Percentiles rank a stretch among this genome's conserved stretches.
These are phyloP conservation scores for Axilococcus clingmanii DNA, from an alignment of 139 green algal genomes.

Conservation along the genomic window DNA sequence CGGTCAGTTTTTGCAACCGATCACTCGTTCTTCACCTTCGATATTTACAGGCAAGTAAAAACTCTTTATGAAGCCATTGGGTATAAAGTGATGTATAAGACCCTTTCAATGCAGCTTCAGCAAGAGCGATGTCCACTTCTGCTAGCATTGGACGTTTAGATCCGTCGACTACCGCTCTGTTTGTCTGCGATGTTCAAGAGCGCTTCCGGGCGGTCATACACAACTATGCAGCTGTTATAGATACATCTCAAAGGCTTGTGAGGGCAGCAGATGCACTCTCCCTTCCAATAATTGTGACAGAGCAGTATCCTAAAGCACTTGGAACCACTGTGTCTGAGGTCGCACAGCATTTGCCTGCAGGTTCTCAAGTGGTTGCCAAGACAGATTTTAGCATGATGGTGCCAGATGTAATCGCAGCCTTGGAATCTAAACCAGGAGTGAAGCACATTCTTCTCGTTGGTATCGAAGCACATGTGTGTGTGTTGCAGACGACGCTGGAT, in stretches of 20 bases:
- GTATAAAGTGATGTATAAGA: too few relatives aligned
- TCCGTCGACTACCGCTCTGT: constrained; percentile 33
- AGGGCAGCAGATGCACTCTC: constrained; percentile 36
- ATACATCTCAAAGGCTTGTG: constrained; percentile 48
- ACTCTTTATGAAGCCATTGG: too few relatives aligned
- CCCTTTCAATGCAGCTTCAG: constrained; percentile 10
- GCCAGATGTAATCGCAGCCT: constrained; percentile 24
- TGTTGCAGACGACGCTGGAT: constrained; percentile 76
- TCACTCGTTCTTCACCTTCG: too few relatives aligned
- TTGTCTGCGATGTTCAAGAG: constrained; percentile 74
- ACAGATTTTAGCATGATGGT: constrained; percentile 34
- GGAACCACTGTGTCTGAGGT: constrained; percentile 62
- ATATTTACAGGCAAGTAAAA: too few relatives aligned
- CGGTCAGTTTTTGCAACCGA: too few relatives aligned
- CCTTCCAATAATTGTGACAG: constrained; percentile 67
- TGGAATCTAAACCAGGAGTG: constrained; percentile 13
- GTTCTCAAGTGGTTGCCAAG: constrained; percentile 28
- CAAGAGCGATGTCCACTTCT: constrained; percentile 20
- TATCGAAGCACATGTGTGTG: constrained; percentile 87
- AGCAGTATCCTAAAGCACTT: constrained; percentile 79
- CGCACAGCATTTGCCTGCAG: constrained; percentile 30
- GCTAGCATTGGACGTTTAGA: constrained; percentile 28
- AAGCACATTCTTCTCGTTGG: constrained; percentile 66
- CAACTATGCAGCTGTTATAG: constrained; percentile 46
- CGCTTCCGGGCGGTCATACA: constrained; percentile 57